Evolutionary conservation across 768 basidiomycete species (phyloP).

Genomic region (Russula griseocarnosa): DNA sequence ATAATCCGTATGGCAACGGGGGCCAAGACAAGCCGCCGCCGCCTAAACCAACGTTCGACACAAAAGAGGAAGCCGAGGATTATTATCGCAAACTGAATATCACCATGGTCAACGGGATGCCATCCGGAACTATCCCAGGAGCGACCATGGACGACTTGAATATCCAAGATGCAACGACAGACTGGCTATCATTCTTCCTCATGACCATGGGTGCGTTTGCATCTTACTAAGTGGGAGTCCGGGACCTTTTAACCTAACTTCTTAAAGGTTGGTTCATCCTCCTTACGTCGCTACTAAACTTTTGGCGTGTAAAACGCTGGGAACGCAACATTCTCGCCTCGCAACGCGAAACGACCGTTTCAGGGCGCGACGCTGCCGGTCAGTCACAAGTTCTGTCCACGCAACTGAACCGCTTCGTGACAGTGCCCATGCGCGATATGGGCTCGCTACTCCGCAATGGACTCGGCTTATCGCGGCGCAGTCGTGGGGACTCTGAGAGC

Average conservation of each 20-base stretch:
- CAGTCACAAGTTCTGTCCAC: slow-evolving; percentile 25
- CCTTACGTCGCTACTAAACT: slow-evolving; percentile 85
- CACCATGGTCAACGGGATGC: slow-evolving; percentile 27
- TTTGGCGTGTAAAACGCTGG: slow-evolving; percentile 88
- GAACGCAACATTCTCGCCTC: slow-evolving; percentile 70
- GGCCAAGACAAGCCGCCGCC: not conserved
- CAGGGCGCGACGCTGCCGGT: slow-evolving; percentile 28
- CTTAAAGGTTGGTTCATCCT: slow-evolving; percentile 75
- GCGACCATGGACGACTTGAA: slow-evolving; percentile 22
- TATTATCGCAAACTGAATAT: slow-evolving; percentile 29
- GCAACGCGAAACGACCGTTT: slow-evolving; percentile 37
- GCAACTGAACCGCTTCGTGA: slow-evolving; percentile 34
- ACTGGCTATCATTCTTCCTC: slow-evolving; percentile 93
- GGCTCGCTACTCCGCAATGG: slow-evolving; percentile 34
- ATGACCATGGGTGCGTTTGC: slow-evolving; percentile 71
- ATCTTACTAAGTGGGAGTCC: not conserved
- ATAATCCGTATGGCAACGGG: slow-evolving; percentile 7
- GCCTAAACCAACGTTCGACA: slow-evolving; percentile 14
- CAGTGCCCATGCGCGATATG: slow-evolving; percentile 31
- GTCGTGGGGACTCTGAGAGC: slow-evolving; percentile 11
- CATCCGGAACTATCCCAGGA: slow-evolving; percentile 19
- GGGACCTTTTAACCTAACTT: not conserved
- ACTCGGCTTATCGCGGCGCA: slow-evolving; percentile 31
- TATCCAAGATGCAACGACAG: slow-evolving; percentile 61
- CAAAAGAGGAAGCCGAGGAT: slow-evolving; percentile 27